Evolutionary conservation across 805 yeast genomes (phyloP).

Genomic region (Metschnikowia baotianmanensis): DNA sequence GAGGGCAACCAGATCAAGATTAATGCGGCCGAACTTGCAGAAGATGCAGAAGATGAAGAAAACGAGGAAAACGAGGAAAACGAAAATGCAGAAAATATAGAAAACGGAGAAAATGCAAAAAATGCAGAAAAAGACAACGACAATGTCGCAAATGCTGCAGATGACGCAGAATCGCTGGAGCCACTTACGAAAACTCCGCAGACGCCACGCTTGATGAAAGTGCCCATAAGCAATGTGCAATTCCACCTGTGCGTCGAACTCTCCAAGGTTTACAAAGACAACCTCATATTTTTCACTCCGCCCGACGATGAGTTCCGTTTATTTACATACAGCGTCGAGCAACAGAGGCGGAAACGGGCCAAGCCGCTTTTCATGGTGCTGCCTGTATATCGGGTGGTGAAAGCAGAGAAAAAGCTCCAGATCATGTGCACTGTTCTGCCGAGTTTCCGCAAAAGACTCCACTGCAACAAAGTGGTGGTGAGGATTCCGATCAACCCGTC

Average conservation of each 20-base stretch:
- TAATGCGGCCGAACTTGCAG: conserved; percentile 3
- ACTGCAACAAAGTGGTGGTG: conserved; percentile 30
- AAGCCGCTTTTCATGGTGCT: conserved; percentile 45
- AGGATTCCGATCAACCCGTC: conserved; percentile 36
- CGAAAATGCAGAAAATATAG: neutral
- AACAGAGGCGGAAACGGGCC: conserved; percentile 35
- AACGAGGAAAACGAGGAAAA: neutral
- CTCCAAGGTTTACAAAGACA: conserved; percentile 61
- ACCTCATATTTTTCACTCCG: conserved; percentile 76
- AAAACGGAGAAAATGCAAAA: too few relatives aligned
- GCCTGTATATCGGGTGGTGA: conserved; percentile 32
- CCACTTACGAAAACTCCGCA: neutral
- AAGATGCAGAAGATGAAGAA: conserved; percentile 7
- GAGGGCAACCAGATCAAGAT: conserved; percentile 15
- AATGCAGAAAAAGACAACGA: neutral
- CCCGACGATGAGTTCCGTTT: conserved; percentile 59
- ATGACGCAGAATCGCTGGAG: neutral
- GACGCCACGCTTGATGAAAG: conserved; percentile 10
- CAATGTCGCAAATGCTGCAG: conserved; percentile 5
- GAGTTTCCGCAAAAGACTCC: conserved; percentile 34
- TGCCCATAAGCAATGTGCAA: conserved; percentile 41
- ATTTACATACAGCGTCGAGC: conserved; percentile 42
- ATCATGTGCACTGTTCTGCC: conserved; percentile 35
- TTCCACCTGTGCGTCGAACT: conserved; percentile 71
- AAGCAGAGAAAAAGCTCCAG: conserved; percentile 27